phyloP scores from a whole-genome alignment of 169 alveolate species.

The Plasmodium billcollinsi region DNA sequence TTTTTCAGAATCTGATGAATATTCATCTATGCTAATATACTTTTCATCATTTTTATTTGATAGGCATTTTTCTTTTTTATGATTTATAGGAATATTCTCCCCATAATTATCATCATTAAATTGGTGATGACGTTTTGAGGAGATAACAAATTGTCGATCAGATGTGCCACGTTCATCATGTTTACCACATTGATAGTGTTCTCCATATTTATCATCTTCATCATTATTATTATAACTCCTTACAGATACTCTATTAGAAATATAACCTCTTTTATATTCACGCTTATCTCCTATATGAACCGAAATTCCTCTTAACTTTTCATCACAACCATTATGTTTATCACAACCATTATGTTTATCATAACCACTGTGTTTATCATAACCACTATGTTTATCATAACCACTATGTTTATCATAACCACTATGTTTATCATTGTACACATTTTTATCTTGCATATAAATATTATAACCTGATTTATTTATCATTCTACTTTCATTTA shows the following conservation, averaged over 20 bases:
- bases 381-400: too few relatives aligned
- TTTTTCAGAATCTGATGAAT: background rate
- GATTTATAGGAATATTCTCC: background rate
- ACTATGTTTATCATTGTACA: background rate
- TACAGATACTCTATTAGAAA: background rate
- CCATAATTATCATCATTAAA: background rate
- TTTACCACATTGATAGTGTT: too few relatives aligned
- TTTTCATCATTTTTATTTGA: background rate
- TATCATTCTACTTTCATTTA: conserved; percentile 11
- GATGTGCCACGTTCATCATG: too few relatives aligned
- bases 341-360: background rate
- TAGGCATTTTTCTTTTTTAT: background rate
- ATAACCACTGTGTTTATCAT: too few relatives aligned
- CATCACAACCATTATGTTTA: too few relatives aligned
- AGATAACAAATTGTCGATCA: too few relatives aligned
- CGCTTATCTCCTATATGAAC: background rate
- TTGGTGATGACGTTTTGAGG: background rate
- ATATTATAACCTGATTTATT: conserved; percentile 26
- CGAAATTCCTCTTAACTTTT: background rate
- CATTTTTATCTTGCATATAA: background rate
- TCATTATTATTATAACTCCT: background rate
- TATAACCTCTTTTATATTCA: background rate
- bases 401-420: too few relatives aligned
- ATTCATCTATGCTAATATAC: background rate
- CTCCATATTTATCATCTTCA: background rate